phyloP scores from a whole-genome alignment of 306 rosid genomes.

The Quercus alba region DNA sequence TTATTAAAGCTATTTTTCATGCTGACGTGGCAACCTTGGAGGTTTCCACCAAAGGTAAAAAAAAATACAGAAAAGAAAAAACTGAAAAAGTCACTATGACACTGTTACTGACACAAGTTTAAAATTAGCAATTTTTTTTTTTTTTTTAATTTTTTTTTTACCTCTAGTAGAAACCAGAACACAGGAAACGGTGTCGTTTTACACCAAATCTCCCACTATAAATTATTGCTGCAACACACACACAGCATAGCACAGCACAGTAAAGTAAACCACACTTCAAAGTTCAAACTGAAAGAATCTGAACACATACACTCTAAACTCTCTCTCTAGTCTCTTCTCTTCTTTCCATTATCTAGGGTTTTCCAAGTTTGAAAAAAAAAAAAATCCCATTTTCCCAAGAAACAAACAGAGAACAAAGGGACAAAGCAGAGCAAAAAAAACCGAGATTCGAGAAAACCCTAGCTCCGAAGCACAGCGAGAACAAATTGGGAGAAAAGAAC shows the following conservation, averaged over 20 bases:
- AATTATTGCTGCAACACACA: not conserved
- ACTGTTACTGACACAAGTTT: no score
- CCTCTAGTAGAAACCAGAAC: no score
- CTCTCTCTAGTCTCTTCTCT: not conserved
- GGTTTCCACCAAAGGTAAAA: no score
- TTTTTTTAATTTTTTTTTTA: no score
- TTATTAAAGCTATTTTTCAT: no score
- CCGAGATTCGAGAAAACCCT: slow-evolving; percentile 7
- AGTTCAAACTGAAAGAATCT: not conserved
- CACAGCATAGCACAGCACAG: not conserved
- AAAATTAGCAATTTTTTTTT: no score
- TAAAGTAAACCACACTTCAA: not conserved
- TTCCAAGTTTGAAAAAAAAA: not conserved
- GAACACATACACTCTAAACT: not conserved
- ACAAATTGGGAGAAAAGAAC: no score
- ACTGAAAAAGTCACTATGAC: no score
- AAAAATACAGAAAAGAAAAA: no score
- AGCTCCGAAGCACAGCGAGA: not conserved
- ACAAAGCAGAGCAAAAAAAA: not conserved
- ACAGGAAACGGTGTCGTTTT: no score
- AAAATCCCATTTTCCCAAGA: slow-evolving; percentile 8
- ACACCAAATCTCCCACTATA: no score
- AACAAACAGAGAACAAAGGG: slow-evolving; percentile 5
- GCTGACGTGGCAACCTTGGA: no score
- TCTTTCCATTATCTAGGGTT: slow-evolving; percentile 41